Conservation (phyloP, 2,329 filamentous ascomycete species). For the Colletotrichum theobromicola region DNA sequence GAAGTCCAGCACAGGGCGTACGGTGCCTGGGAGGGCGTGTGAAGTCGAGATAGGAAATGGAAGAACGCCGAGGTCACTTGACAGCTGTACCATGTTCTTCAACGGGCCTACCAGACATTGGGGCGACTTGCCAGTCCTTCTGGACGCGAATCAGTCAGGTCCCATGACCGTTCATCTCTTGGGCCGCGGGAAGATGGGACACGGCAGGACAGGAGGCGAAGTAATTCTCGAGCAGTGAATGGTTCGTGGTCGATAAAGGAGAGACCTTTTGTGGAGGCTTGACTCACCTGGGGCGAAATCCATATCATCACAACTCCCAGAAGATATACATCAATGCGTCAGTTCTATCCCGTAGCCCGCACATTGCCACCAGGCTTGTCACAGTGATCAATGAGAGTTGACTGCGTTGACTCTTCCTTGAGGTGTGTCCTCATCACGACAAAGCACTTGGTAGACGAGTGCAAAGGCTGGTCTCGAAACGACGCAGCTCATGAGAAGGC, state of each 20-base stretch:
- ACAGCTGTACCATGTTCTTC: not conserved
- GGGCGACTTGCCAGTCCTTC: not conserved
- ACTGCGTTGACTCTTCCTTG: too few species aligned
- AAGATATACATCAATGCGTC: not conserved
- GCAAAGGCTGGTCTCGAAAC: not conserved
- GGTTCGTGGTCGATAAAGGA: not conserved
- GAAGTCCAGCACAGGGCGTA: not conserved
- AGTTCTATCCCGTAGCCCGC: not conserved
- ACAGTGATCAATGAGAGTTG: not conserved
- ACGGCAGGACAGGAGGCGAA: not conserved
- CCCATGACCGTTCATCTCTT: conserved; percentile 2
- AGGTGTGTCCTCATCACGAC: not conserved
- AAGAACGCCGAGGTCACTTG: conserved; percentile 11
- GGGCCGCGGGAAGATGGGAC: not conserved
- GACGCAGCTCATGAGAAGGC: not conserved
- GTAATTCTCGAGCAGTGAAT: not conserved
- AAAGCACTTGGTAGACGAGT: not conserved
- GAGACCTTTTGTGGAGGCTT: not conserved
- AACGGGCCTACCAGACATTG: not conserved
- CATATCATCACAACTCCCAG: not conserved
- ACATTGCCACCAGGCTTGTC: not conserved
- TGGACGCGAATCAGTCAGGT: not conserved
- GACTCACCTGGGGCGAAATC: not conserved
- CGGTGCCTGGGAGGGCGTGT: not conserved
- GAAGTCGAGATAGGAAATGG: conserved; percentile 12